Evolutionary conservation across 2,329 filamentous ascomycete species (phyloP), one percentile per base, ranked within the genome.

Genomic region (Exophiala calicioides): DNA sequence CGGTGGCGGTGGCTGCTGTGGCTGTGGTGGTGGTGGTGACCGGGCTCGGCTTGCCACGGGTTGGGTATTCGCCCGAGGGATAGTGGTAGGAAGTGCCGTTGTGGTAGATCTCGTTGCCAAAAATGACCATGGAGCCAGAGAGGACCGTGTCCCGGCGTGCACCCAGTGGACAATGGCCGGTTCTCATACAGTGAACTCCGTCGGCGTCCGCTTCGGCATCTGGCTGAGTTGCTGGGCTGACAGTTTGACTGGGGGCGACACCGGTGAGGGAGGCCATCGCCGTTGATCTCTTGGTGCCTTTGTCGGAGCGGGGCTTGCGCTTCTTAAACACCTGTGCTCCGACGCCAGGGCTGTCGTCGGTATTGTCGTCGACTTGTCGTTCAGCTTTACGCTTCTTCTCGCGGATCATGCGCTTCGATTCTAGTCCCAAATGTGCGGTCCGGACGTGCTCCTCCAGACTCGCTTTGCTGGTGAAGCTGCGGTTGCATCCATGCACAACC

Each of bases 371-470:
- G 2, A 32, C 33, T 3, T 36, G 63, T 20, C 63, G 65, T 47
- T 63, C 63, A 50, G 67, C 63, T 60, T 69, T 69, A 53, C 66
- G 62, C 55, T 72, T 69, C 56, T 48, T 55, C 67, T 67, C 48
- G 61, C 59, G 38, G 65, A 62, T 60, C 57, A 62, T 67, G 35
- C 61, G 68, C 47, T 63, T 63, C 47, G 68, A 70, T 8, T 65
- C 60, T 67, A 80, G 69, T n/a, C 83, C 81, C 19, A 95, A 72
- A 64, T 97, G 91, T 16, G 88, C 79, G 36, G 85, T 89, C 15
- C 88, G 83, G 33, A 96, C 77, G 63, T 97, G 91, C 56, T 93
- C 86, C 65, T 91, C 86, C 0, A 96, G 76, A 21, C 82, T 82
- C 13, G 81, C 78, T 65, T 94, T 95, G 52, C 85, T 86, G 48